These are phyloP conservation scores for Verbascum thapsus DNA, from an alignment of 257 asterid genomes.

Conservation along the genomic window DNA sequence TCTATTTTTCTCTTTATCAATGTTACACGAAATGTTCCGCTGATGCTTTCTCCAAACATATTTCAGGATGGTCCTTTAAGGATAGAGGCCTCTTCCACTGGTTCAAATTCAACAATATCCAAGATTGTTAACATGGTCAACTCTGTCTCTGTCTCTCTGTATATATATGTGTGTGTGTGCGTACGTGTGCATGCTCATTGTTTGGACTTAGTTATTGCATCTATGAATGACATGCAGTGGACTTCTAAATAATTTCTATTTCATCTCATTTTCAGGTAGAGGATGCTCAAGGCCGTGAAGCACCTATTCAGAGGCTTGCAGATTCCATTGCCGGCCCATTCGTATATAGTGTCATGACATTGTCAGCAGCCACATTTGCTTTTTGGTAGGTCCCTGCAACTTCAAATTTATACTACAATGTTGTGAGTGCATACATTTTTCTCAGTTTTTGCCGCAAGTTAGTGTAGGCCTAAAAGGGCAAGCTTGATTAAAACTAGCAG, in stretches of 20 bases:
- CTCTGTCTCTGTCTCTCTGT: conserved; percentile 27
- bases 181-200: background rate
- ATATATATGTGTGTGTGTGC: background rate
- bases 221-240: background rate
- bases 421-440: conserved; percentile 18
- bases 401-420: conserved; percentile 18
- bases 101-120: conserved; percentile 91
- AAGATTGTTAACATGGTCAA: conserved; percentile 90
- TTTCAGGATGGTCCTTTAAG: conserved; percentile 94
- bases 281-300: conserved; percentile 99
- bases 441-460: conserved; percentile 19
- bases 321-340: conserved; percentile 98
- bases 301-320: conserved; percentile 98
- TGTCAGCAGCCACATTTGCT: conserved; percentile 92
- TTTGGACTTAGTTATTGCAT: conserved; percentile 12
- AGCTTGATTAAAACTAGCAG: conserved; percentile 11
- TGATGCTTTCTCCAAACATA: conserved; percentile 31
- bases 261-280: conserved; percentile 60
- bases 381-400: conserved; percentile 68
- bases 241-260: conserved; percentile 18
- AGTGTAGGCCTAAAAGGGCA: background rate
- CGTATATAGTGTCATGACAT: conserved; percentile 88
- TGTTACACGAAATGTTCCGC: conserved; percentile 21
- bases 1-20: background rate
- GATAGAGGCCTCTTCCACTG: conserved; percentile 86